Evolutionary conservation across 345 rosid genomes (phyloP).

Genomic region (Passiflora organensis): DNA sequence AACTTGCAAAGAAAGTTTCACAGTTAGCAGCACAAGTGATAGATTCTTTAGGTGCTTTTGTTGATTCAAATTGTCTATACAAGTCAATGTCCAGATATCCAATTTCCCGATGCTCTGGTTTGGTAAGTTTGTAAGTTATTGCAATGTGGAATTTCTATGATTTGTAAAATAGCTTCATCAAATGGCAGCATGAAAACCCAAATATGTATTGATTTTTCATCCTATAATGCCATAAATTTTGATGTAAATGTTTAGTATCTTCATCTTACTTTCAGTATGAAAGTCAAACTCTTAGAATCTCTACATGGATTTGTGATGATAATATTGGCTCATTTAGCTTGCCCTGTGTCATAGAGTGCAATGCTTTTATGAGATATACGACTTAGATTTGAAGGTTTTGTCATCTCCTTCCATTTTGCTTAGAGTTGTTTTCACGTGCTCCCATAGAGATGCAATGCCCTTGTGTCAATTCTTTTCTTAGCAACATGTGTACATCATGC

Average conservation of each 20-base stretch:
- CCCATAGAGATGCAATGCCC: neutral
- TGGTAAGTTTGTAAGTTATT: conserved; percentile 39
- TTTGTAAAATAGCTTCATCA: neutral
- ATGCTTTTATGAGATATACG: neutral
- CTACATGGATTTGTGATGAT: neutral
- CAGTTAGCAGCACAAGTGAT: conserved; percentile 44
- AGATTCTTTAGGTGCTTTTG: conserved; percentile 41
- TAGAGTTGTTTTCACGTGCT: neutral
- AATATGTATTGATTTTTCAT: neutral
- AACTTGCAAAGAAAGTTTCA: conserved; percentile 55
- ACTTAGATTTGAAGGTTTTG: neutral
- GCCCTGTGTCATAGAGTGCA: neutral
- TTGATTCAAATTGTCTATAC: conserved; percentile 25
- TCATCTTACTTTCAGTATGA: neutral
- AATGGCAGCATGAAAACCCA: neutral
- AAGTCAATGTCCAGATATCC: conserved; percentile 39
- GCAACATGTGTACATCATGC: neutral
- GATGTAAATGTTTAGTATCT: neutral
- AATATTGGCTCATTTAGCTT: neutral
- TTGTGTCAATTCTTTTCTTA: neutral
- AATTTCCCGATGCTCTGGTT: conserved; percentile 33
- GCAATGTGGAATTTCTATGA: neutral
- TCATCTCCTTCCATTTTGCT: neutral
- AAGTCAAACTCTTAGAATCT: neutral
- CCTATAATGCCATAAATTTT: neutral